Evolutionary conservation across 345 rosid species (phyloP).

Genomic region (Salix dunnii): DNA sequence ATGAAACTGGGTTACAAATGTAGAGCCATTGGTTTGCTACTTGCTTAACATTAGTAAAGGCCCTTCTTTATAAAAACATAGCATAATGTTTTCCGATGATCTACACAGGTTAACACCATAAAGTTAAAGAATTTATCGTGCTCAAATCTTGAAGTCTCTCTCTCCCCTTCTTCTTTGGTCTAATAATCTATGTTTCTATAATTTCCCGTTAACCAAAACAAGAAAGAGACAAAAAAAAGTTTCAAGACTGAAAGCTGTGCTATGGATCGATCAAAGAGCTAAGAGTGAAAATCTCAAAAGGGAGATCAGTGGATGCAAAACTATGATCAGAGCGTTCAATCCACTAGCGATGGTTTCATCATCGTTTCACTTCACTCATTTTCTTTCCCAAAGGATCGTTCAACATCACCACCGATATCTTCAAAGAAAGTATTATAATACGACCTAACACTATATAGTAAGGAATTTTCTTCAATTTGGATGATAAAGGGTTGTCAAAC

Average conservation of each 20-base stretch:
- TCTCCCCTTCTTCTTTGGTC: neutral
- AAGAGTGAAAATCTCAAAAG: neutral
- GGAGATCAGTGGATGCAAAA: neutral
- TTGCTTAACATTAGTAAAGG: no score
- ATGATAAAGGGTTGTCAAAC: no score
- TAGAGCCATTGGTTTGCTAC: no score
- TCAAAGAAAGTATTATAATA: no score
- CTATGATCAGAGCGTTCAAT: neutral
- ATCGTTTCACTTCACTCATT: no score
- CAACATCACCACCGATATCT: no score
- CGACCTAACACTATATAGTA: no score
- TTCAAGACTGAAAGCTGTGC: neutral
- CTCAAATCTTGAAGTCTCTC: neutral
- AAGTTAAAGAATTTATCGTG: neutral
- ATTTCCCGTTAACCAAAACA: neutral
- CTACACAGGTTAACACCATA: neutral
- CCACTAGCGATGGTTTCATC: no score
- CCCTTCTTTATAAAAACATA: no score
- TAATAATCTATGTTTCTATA: neutral
- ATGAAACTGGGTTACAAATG: no score
- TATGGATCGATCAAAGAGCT: neutral
- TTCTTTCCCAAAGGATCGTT: no score
- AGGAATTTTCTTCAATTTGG: no score
- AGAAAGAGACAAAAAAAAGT: neutral
- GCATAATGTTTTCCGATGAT: neutral